Conservation (phyloP, 2,329 filamentous ascomycete genomes). For the Piedraia hortae region DNA sequence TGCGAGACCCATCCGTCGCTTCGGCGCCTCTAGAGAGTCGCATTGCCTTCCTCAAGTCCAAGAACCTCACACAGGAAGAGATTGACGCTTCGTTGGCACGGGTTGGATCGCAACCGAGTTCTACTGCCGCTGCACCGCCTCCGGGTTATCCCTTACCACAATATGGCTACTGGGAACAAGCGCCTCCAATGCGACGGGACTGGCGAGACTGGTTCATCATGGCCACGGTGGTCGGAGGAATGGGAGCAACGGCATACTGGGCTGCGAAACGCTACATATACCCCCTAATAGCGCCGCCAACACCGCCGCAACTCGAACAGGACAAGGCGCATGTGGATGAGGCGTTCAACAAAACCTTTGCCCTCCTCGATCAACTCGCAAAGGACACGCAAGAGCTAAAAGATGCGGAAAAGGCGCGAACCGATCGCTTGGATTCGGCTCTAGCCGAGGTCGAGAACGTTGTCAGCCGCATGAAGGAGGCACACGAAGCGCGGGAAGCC, state of each 20-base stretch:
- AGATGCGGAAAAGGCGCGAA: constrained; percentile 57
- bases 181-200: constrained; percentile 41
- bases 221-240: constrained; percentile 77
- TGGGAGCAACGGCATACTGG: constrained; percentile 68
- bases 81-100: constrained; percentile 62
- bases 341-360: constrained; percentile 76
- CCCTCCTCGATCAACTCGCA: constrained; percentile 69
- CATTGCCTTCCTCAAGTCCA: constrained; percentile 77
- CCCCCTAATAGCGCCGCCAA: constrained; percentile 76
- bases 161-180: constrained; percentile 23
- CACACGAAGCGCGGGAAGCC: constrained; percentile 58
- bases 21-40: constrained; percentile 78
- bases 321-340: constrained; percentile 85
- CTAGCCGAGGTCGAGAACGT: constrained; percentile 65
- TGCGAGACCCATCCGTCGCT: constrained; percentile 80
- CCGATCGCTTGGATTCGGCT: constrained; percentile 54
- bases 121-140: constrained; percentile 13
- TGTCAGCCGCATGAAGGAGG: constrained; percentile 52
- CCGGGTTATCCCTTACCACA: constrained; percentile 7
- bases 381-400: constrained; percentile 79
- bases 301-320: constrained; percentile 72
- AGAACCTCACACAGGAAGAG: constrained; percentile 92
- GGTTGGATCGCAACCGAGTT: constrained; percentile 28
- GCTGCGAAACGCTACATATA: constrained; percentile 82
- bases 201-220: constrained; percentile 99